Evolutionary conservation across 352 stramenopile species (phyloP), one percentile per base, ranked within the genome.

Genomic region (Pythium dissimile): DNA sequence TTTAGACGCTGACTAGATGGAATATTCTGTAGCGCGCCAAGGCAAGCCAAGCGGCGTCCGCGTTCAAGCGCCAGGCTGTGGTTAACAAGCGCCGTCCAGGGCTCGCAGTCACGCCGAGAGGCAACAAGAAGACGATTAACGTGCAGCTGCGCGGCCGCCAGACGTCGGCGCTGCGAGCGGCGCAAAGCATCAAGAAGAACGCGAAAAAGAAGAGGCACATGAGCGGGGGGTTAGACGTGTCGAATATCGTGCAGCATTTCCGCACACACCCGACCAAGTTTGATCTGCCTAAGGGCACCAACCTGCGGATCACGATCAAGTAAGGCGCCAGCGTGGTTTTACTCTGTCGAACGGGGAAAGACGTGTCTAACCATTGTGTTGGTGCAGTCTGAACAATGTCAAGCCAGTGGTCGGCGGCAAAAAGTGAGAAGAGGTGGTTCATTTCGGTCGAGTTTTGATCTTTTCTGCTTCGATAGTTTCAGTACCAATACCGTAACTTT

Each of bases 231-330:
- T 63, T 91, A 32, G 77, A 91, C 52, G 79, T 89, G 44, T 89
- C 79, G 42, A 89, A 89, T 61, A 91, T 91, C 59, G 71, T 87
- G 48, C 71, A 76, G 64, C 84, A 94, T 64, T 91, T 88, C 51
- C 74, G 70, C 38, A 74, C 77, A 47, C 80, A 92, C 56, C 80
- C 80, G 20, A 86, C 75, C 46, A 94, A 92, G 71, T 94, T 94
- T 41, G 66, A 85, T 45, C 64, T 94, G 21, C 84, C 84, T 28
- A 84, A 92, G 54, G 84, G 80, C 43, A 86, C 73, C 53, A 89
- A 89, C 61, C 70, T 92, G 23, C 73, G 80, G 49, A 87, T 92
- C 60, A 89, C 82, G 23, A 88, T 92, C 69, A 86, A 89, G 81
- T 91, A 71, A 26, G 79, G 78, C 3, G 16, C 4, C 59, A n/a